Conservation (phyloP, 495 filamentous ascomycete genomes). For the Tuber indicum region DNA sequence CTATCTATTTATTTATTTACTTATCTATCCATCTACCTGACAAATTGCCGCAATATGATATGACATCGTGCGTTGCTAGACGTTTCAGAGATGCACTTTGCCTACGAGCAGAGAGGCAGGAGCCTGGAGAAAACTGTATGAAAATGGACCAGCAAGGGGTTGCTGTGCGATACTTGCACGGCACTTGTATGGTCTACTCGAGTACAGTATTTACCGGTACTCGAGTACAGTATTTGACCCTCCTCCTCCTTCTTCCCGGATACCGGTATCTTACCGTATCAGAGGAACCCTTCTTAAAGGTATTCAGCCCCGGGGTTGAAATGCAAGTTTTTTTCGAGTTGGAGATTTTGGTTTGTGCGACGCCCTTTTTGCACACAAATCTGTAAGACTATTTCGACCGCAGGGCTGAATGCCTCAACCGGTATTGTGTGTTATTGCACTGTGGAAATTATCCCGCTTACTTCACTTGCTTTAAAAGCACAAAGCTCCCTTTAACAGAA, state of each 20-base stretch:
- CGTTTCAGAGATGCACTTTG: background rate
- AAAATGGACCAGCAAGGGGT: background rate
- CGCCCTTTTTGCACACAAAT: background rate
- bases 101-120: background rate
- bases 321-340: too few relatives aligned
- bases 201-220: too few relatives aligned
- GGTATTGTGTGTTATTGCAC: too few relatives aligned
- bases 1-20: background rate
- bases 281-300: background rate
- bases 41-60: background rate
- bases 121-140: background rate
- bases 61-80: background rate
- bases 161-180: background rate
- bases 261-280: too few relatives aligned
- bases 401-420: background rate
- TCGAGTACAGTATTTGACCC: too few relatives aligned
- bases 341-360: too few relatives aligned
- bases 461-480: background rate
- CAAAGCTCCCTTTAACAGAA: background rate
- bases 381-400: background rate
- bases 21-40: background rate
- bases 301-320: background rate
- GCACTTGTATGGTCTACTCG: background rate
- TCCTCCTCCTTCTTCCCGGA: too few relatives aligned
- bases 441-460: background rate